Evolutionary conservation across 805 yeast species (phyloP).

Genomic region (Hyphopichia homilentoma): DNA sequence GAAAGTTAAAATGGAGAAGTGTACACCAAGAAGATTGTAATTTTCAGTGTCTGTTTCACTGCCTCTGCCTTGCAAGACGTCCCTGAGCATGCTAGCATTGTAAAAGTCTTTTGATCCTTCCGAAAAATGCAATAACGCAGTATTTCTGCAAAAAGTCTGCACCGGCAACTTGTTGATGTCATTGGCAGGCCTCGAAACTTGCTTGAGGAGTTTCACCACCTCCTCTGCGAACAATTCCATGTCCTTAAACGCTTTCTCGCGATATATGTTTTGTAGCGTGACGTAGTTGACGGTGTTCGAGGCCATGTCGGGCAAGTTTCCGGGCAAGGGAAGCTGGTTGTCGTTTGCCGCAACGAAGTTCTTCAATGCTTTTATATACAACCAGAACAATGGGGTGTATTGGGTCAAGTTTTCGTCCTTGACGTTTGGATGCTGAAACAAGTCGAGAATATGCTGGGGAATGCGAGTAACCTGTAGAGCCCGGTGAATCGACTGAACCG

Average conservation of each 20-base stretch:
- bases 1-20: constrained; percentile 41
- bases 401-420: constrained; percentile 10
- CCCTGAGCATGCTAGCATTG: constrained; percentile 12
- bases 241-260: constrained; percentile 52
- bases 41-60: constrained; percentile 12
- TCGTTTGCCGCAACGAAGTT: constrained; percentile 38
- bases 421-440: constrained; percentile 19
- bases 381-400: constrained; percentile 53
- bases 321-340: constrained; percentile 62
- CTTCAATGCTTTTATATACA: constrained; percentile 50
- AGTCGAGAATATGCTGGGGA: constrained; percentile 23
- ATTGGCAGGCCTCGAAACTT: constrained; percentile 22
- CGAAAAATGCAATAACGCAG: constrained; percentile 48
- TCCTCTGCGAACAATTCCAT: constrained; percentile 31
- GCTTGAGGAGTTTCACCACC: constrained; percentile 20
- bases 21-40: constrained; percentile 26
- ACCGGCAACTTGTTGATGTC: constrained; percentile 35
- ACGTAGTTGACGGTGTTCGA: constrained; percentile 65
- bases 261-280: constrained; percentile 54
- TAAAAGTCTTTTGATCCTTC: constrained; percentile 36
- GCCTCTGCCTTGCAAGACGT: constrained; percentile 7
- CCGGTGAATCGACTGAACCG: constrained; percentile 30
- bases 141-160: constrained; percentile 58
- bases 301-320: constrained; percentile 85
- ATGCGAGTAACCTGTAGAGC: constrained; percentile 34